Conservation (phyloP, 176 grass and related monocot genomes). For the Oryza meridionalis region DNA sequence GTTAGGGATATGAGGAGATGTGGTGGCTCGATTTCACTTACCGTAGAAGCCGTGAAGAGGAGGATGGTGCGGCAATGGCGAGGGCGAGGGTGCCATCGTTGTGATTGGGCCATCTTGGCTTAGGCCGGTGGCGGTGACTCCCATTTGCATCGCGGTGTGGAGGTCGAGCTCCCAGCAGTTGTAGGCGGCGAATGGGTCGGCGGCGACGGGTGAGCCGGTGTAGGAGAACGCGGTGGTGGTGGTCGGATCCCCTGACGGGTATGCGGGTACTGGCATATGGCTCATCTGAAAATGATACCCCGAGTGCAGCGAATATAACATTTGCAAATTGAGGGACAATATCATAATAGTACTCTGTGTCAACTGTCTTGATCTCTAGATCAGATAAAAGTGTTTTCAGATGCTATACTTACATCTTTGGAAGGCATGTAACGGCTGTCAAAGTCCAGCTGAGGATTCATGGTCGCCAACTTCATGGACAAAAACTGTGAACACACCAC, state of each 20-base stretch:
- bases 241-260: background rate
- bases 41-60: background rate
- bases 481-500: conserved; percentile 59
- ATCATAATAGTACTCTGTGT: too few relatives aligned
- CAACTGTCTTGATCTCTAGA: too few relatives aligned
- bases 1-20: background rate
- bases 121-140: background rate
- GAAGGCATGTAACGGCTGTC: conserved; percentile 24
- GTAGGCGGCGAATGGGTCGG: conserved; percentile 18
- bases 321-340: too few relatives aligned
- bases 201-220: background rate
- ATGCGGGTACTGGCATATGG: background rate
- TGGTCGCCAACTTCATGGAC: conserved; percentile 70
- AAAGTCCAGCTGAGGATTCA: conserved; percentile 41
- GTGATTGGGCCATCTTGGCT: background rate
- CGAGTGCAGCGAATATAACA: background rate
- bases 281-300: conserved; percentile 13
- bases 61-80: background rate
- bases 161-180: conserved; percentile 43
- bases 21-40: background rate
- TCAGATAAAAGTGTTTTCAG: background rate
- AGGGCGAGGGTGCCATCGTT: background rate
- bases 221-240: background rate
- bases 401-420: conserved; percentile 51
- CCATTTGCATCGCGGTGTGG: conserved; percentile 22